Conservation (phyloP, 345 rosid species). For the Combretum micranthum region DNA sequence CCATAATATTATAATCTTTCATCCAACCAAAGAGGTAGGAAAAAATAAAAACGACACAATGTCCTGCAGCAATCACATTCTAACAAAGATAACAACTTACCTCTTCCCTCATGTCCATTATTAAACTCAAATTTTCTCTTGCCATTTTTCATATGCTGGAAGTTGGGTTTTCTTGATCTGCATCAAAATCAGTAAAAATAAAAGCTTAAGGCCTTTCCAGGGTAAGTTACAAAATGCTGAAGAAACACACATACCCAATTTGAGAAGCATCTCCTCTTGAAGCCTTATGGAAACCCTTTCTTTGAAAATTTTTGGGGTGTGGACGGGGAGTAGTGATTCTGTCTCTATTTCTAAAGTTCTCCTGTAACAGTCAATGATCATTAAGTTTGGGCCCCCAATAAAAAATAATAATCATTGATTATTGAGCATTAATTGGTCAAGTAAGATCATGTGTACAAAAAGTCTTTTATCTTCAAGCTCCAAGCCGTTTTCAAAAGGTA, state of each 20-base stretch:
- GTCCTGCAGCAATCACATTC: too few species aligned
- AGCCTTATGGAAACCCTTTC: slow-evolving; percentile 28
- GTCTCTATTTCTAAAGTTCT: background rate
- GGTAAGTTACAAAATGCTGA: slow-evolving; percentile 1
- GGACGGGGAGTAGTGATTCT: background rate
- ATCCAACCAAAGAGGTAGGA: too few species aligned
- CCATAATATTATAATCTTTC: too few species aligned
- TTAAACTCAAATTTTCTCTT: slow-evolving; percentile 44
- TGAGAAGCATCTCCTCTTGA: slow-evolving; percentile 23
- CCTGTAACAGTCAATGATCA: too few species aligned
- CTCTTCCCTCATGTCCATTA: slow-evolving; percentile 37
- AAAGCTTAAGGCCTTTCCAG: slow-evolving; percentile 4
- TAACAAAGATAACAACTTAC: slow-evolving; percentile 23
- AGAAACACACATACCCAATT: slow-evolving; percentile 33
- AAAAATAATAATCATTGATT: too few species aligned
- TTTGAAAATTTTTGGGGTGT: slow-evolving; percentile 28
- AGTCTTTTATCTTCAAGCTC: too few species aligned
- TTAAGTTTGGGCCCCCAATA: background rate
- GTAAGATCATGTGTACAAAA: too few species aligned
- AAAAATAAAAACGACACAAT: too few species aligned
- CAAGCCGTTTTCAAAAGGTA: too few species aligned
- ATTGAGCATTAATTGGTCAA: too few species aligned
- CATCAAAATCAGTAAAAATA: slow-evolving; percentile 17
- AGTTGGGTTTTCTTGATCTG: slow-evolving; percentile 50
- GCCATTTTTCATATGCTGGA: slow-evolving; percentile 26